Percentiles rank a stretch among this genome's conserved stretches.
These are phyloP conservation scores for Tylopilus plumbeoviolaceoides DNA, from an alignment of 768 basidiomycete species.

Conservation along the genomic window DNA sequence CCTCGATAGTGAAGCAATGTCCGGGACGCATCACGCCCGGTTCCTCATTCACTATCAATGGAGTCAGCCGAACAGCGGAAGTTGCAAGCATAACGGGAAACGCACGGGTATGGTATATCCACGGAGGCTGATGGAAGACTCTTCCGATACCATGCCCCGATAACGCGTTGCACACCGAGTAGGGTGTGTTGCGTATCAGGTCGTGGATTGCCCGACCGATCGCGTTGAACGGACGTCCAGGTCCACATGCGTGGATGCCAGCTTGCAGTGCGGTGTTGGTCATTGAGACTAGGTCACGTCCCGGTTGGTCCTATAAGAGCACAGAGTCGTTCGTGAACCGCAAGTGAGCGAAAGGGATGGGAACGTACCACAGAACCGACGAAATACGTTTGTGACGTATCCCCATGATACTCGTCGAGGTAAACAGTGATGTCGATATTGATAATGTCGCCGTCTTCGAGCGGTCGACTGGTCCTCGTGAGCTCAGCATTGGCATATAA, in stretches of 20 bases:
- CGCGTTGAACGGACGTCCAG: conserved; percentile 58
- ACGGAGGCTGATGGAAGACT: conserved; percentile 76
- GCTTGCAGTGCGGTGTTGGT: conserved; percentile 63
- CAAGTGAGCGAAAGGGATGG: background rate
- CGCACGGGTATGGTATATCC: conserved; percentile 76
- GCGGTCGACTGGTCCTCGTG: conserved; percentile 58
- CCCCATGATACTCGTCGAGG: conserved; percentile 83
- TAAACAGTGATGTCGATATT: conserved; percentile 88
- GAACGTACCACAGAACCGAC: conserved; percentile 70
- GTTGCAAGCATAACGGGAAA: background rate
- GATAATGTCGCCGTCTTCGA: conserved; percentile 81
- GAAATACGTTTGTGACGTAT: conserved; percentile 80
- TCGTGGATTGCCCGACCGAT: conserved; percentile 73
- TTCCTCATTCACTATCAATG: conserved; percentile 71
- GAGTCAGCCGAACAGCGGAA: background rate
- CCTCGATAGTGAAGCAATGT: conserved; percentile 93
- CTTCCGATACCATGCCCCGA: conserved; percentile 86
- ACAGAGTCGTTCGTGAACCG: background rate
- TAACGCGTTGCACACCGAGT: conserved; percentile 67
- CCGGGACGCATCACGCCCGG: conserved; percentile 79
- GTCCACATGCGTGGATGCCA: conserved; percentile 73
- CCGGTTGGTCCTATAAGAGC: conserved; percentile 59
- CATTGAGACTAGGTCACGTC: conserved; percentile 57
- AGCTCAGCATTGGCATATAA: background rate
- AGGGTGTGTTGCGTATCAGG: conserved; percentile 36